Evolutionary conservation across 768 basidiomycete species (phyloP), one percentile per base, ranked within the genome.

Genomic region (Sporobolomyces phaffii): DNA sequence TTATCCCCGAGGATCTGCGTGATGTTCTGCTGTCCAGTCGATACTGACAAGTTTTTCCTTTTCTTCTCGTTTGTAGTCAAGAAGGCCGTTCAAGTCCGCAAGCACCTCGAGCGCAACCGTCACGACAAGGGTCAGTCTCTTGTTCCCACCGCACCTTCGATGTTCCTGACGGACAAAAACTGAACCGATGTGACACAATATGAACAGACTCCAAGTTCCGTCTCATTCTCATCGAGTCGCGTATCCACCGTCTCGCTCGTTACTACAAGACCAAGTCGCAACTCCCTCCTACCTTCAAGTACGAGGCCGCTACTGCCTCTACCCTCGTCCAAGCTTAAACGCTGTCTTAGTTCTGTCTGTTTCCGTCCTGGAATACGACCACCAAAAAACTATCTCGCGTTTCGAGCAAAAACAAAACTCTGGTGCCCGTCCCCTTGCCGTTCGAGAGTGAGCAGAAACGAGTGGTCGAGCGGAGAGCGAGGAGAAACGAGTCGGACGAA

Each of bases 41-140:
- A 31, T 2, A 28, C 33, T 51, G 24, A 5, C 38, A n/a, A n/a
- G n/a, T n/a, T n/a, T n/a, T n/a, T n/a, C n/a, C n/a, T n/a, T n/a
- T n/a, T n/a, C n/a, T 24, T 29, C 29, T 31, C 50, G 26, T 18
- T 29, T 10, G n/a, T 38, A 45, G 88, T 98, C 86, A 97, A 97
- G 87, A 99, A 97, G 87, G 94, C 94, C 79, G 92, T 99, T 77
- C 84, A 90, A 76, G 91, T 99, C 77, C 91, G 93, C 81, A 98
- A 97, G 84, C 94, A 98, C 81, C 85, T 99, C 75, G 91, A 96
- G 81, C 83, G 84, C 76, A 97, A 96, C 88, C 87, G 94, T 79
- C 94, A 93, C 80, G 94, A 99, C 85, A 94, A 91, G 84, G 93
- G 78, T 59, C 22, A 22, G 64, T 48, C 18, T 18, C 31, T 57